These are phyloP conservation scores for Suhomyces bribrorum DNA, from an alignment of 1,139 yeast species.

Conservation along the genomic window DNA sequence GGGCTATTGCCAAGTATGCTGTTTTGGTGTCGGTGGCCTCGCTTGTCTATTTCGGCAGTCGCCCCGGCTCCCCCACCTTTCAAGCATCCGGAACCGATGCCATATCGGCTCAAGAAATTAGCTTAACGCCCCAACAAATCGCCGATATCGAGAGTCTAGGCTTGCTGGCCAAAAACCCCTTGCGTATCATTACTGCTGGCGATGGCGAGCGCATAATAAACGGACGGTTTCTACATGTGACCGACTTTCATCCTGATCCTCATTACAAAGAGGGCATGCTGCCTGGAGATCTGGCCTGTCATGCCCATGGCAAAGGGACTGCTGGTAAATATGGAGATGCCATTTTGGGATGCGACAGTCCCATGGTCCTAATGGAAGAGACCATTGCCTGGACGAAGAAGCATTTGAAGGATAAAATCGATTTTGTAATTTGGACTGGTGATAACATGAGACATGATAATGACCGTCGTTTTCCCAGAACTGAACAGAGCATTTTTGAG, in stretches of 20 bases:
- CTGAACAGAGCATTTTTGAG: constrained; percentile 67
- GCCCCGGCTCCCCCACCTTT: background rate
- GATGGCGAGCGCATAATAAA: constrained; percentile 40
- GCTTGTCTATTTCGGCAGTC: background rate
- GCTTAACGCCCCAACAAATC: constrained; percentile 5
- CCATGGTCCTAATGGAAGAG: constrained; percentile 57
- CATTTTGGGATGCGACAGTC: constrained; percentile 70
- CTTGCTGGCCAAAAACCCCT: constrained; percentile 36
- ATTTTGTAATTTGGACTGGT: constrained; percentile 88
- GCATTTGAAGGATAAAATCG: constrained; percentile 71
- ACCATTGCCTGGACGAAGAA: constrained; percentile 68
- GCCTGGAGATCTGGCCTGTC: constrained; percentile 44
- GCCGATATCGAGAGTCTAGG: constrained; percentile 23
- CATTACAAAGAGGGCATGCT: constrained; percentile 54
- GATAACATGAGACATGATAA: constrained; percentile 86
- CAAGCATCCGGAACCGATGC: background rate
- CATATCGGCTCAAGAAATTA: constrained; percentile 1
- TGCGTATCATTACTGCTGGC: constrained; percentile 25
- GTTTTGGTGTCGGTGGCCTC: background rate
- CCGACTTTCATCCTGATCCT: constrained; percentile 88
- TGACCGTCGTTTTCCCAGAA: constrained; percentile 71
- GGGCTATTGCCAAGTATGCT: background rate
- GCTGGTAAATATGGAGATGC: constrained; percentile 80
- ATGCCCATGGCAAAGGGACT: constrained; percentile 44
- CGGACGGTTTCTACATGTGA: constrained; percentile 80